These are phyloP conservation scores for Tardiomyces blankii DNA, from an alignment of 1,139 yeast genomes.

Conservation along the genomic window DNA sequence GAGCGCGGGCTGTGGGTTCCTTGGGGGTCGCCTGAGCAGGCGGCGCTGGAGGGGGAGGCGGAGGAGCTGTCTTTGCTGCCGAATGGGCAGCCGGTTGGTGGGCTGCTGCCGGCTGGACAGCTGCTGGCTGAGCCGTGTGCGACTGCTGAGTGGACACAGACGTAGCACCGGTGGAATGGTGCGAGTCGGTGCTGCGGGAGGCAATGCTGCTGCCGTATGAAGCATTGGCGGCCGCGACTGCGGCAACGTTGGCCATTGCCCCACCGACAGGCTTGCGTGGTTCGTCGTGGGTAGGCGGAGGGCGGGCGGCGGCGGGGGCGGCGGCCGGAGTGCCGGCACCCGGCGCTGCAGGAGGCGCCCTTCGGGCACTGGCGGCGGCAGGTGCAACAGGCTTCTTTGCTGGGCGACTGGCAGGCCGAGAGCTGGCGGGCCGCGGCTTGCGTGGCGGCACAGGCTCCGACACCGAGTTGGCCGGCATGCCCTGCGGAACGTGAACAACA, in stretches of 20 bases:
- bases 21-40: constrained; percentile 51
- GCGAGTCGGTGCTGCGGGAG: not conserved
- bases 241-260: constrained; percentile 1
- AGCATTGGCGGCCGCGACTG: constrained; percentile 17
- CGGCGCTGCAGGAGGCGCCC: constrained; percentile 9
- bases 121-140: constrained; percentile 15
- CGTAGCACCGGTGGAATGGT: constrained; percentile 20
- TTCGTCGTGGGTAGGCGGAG: not conserved
- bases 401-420: constrained; percentile 4
- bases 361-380: constrained; percentile 9
- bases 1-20: constrained; percentile 72
- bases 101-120: constrained; percentile 8
- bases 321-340: constrained; percentile 2
- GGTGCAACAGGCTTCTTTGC: constrained; percentile 7
- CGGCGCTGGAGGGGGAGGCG: constrained; percentile 42
- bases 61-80: constrained; percentile 6
- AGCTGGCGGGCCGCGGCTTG: constrained; percentile 5
- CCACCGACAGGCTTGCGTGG: not conserved
- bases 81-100: constrained; percentile 3
- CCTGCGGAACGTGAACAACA: constrained; percentile 69
- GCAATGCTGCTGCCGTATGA: not conserved
- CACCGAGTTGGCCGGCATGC: constrained; percentile 59
- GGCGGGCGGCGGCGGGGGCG: constrained; percentile 2
- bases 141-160: constrained; percentile 16
- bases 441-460: constrained; percentile 53